phyloP scores from a whole-genome alignment of 768 basidiomycete species.

The Xerocomus potaroensis region DNA sequence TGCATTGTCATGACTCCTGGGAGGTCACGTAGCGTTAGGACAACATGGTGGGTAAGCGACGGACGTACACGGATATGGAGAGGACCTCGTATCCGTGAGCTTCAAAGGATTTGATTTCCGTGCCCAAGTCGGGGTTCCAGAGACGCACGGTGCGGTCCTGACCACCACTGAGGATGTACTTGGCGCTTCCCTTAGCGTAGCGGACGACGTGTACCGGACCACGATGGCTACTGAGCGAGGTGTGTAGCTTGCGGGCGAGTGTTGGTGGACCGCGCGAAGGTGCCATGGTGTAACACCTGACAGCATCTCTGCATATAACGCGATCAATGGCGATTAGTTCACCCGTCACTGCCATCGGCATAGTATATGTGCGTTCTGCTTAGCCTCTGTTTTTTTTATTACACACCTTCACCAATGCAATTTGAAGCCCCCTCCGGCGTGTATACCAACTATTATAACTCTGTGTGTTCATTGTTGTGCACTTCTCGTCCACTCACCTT shows the following conservation, averaged over 20 bases:
- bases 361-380: too few species aligned
- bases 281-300: conserved; percentile 34
- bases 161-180: conserved; percentile 90
- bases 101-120: conserved; percentile 86
- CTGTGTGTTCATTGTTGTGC: background rate
- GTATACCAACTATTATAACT: too few species aligned
- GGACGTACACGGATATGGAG: conserved; percentile 77
- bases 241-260: conserved; percentile 58
- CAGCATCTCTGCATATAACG: too few species aligned
- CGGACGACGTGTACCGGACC: conserved; percentile 89
- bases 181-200: conserved; percentile 84
- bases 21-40: background rate
- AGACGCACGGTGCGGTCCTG: conserved; percentile 86
- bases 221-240: conserved; percentile 61
- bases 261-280: conserved; percentile 50
- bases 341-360: too few species aligned
- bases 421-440: too few species aligned
- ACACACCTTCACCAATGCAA: too few species aligned
- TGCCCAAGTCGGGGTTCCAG: conserved; percentile 84
- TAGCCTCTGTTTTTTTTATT: too few species aligned
- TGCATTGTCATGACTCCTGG: conserved; percentile 87
- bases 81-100: conserved; percentile 97
- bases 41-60: background rate
- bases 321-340: too few species aligned
- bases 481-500: background rate